These are phyloP conservation scores for Fusarium liriodendri DNA, from an alignment of 2,329 filamentous ascomycete genomes.

Conservation along the genomic window DNA sequence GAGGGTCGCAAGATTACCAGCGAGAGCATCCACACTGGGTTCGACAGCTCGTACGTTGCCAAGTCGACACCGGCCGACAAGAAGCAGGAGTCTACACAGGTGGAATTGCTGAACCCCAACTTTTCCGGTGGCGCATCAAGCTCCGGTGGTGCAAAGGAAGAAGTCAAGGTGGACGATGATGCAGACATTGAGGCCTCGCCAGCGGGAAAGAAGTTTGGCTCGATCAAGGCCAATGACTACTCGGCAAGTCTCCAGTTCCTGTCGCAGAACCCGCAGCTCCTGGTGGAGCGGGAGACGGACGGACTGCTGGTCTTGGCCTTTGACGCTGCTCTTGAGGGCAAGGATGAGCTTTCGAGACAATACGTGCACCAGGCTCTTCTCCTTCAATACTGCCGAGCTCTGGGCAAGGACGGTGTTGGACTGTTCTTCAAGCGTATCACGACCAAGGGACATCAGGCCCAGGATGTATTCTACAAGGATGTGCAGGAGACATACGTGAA, in stretches of 20 bases:
- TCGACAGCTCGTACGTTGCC: conserved; percentile 85
- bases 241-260: conserved; percentile 80
- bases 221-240: conserved; percentile 82
- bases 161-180: conserved; percentile 65
- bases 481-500: conserved; percentile 87
- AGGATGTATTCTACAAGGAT: conserved; percentile 91
- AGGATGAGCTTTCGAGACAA: conserved; percentile 81
- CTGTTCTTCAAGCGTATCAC: conserved; percentile 98
- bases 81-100: conserved; percentile 61
- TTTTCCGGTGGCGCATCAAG: conserved; percentile 42
- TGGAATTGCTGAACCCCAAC: conserved; percentile 83
- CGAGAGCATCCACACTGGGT: conserved; percentile 87
- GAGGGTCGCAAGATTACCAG: conserved; percentile 94
- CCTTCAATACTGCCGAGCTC: conserved; percentile 91
- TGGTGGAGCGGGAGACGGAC: conserved; percentile 89
- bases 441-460: conserved; percentile 88
- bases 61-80: conserved; percentile 65
- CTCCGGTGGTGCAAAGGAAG: conserved; percentile 25
- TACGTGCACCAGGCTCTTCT: conserved; percentile 94
- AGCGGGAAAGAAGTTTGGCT: conserved; percentile 82
- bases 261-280: conserved; percentile 78
- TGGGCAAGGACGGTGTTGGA: conserved; percentile 87
- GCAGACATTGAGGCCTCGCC: conserved; percentile 81
- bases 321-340: conserved; percentile 82
- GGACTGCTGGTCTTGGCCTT: conserved; percentile 92